phyloP scores from a whole-genome alignment of 2,329 filamentous ascomycete genomes.

The Mycosphaerelloides madeirae region DNA sequence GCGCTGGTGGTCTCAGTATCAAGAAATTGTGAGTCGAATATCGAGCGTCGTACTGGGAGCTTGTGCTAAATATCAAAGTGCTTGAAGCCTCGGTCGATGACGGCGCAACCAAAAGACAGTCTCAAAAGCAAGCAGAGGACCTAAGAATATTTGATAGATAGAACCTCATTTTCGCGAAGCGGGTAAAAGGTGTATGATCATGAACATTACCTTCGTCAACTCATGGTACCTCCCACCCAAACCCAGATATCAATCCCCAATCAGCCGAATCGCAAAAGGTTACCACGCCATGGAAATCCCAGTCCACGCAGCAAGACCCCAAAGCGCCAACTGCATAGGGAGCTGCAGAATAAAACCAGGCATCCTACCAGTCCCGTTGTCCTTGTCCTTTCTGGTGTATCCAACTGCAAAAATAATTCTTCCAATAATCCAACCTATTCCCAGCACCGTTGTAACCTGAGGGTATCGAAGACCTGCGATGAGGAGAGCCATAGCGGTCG shows the following conservation, averaged over 20 bases:
- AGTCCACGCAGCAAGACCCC: conserved; percentile 27
- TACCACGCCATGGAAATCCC: conserved; percentile 27
- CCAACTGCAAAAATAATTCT: conserved; percentile 47
- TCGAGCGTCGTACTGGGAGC: too few relatives aligned
- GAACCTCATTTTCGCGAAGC: conserved; percentile 4
- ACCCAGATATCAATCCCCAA: neutral
- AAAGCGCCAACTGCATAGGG: conserved; percentile 24
- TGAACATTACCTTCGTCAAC: neutral
- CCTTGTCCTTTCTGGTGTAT: conserved; percentile 38
- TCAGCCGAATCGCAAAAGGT: neutral
- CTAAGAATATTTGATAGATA: too few relatives aligned
- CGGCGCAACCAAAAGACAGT: too few relatives aligned
- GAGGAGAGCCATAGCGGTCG: conserved; percentile 49
- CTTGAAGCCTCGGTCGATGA: too few relatives aligned
- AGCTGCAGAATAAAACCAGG: conserved; percentile 22
- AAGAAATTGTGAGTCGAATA: too few relatives aligned
- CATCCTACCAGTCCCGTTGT: conserved; percentile 40
- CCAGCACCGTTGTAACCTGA: conserved; percentile 41
- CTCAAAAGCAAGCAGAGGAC: too few relatives aligned
- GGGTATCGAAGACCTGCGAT: conserved; percentile 54
- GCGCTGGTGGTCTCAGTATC: too few relatives aligned
- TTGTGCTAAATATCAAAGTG: too few relatives aligned
- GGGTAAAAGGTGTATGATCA: neutral
- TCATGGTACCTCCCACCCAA: neutral
- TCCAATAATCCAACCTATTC: conserved; percentile 48